Evolutionary conservation across 2,329 filamentous ascomycete genomes (phyloP), one percentile per base, ranked within the genome.

Genomic region (Monilinia vaccinii-corymbosi): DNA sequence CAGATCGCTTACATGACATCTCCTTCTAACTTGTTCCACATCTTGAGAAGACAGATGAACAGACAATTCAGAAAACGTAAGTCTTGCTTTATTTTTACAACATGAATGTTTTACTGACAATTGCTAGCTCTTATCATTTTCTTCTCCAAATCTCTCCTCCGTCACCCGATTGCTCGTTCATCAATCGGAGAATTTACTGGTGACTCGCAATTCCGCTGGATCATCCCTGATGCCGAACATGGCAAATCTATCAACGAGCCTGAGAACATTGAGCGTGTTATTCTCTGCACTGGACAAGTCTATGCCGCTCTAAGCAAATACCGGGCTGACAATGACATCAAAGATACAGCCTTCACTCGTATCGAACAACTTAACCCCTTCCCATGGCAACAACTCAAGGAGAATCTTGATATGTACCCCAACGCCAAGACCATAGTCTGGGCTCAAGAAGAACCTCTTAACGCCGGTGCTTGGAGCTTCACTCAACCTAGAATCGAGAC

Each of bases 341-440:
- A 91, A 75, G 87, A 97, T 73, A 89, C 93, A 23, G 94, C 93
- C 71, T 87, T 99, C 73, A 97, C 92, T 25, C 91, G 94, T 73
- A 85, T 99, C 67, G 94, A 99, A 79, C 94, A 99, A 78, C 84
- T 99, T 63, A 92, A 99, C 79, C 94, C 94, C 71, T 99, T 99
- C 89, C 94, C 94, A 56, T 99, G 94, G 93, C 86, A 92, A 70
- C 91, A 94, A 76, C 84, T 99, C 59, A 90, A 89, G 80, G 93
- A 97, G 75, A 97, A 97, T 79, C 83, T 99, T 58, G 93, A 99
- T 79, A 85, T 80, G 75, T 99, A 99, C 80, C 91, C 92, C 73
- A 99, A 99, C 75, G 93, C 93, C 69, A 90, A 97, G 82, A 93
- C 91, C 65, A 91, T 99, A 67, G 91, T 99, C 65, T 99, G 92